A percentile compares a stretch with the other conserved stretches of the same genome.
phyloP scores from a whole-genome alignment of 495 filamentous ascomycete species.

The Penicillium lagena region DNA sequence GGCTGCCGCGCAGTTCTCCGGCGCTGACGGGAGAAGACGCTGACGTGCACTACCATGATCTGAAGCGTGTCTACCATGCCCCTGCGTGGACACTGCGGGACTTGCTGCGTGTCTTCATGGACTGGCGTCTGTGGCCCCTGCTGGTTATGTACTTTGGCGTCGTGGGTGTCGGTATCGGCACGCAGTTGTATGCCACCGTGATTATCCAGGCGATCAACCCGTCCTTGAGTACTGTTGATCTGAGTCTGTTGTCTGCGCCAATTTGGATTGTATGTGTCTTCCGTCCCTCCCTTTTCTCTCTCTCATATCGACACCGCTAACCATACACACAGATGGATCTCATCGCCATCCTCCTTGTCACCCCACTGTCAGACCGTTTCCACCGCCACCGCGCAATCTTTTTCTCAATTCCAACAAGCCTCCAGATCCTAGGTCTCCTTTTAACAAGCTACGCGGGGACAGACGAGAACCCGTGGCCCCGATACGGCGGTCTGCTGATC shows the following conservation, averaged over 20 bases:
- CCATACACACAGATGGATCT: constrained; percentile 61
- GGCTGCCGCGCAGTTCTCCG: constrained; percentile 58
- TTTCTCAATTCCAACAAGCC: constrained; percentile 64
- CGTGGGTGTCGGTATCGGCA: constrained; percentile 84
- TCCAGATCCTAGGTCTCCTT: constrained; percentile 80
- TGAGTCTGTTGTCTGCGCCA: constrained; percentile 78
- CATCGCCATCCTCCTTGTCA: constrained; percentile 78
- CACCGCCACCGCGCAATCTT: constrained; percentile 77
- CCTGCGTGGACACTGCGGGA: constrained; percentile 64
- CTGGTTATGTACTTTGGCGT: constrained; percentile 92
- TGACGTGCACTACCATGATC: constrained; percentile 73
- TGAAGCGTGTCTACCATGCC: constrained; percentile 71
- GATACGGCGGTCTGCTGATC: constrained; percentile 83
- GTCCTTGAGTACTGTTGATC: constrained; percentile 60
- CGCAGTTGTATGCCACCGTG: constrained; percentile 77
- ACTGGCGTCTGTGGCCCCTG: constrained; percentile 85
- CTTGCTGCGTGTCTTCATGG: constrained; percentile 59
- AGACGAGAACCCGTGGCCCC: constrained; percentile 64
- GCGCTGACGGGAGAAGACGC: constrained; percentile 75
- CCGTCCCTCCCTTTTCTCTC: neutral
- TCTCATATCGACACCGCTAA: neutral
- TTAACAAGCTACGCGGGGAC: constrained; percentile 69
- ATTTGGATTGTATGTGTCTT: constrained; percentile 73
- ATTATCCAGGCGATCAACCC: constrained; percentile 78
- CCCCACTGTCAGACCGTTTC: constrained; percentile 81